phyloP scores from a whole-genome alignment of 495 filamentous ascomycete species.

The Astrothelium macrocarpum region DNA sequence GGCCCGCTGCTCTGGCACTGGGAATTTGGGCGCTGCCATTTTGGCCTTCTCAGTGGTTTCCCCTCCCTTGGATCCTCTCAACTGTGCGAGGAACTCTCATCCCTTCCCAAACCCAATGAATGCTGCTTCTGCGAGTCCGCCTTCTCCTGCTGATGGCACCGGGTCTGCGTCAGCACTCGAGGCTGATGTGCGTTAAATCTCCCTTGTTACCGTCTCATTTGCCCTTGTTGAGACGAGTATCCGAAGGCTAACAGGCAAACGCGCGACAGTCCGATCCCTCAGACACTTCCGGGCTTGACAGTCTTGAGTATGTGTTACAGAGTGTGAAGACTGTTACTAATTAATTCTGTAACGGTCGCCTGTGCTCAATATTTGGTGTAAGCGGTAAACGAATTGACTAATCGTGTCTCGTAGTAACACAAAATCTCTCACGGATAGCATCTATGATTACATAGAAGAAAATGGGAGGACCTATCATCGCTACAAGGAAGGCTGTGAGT shows the following conservation, averaged over 20 bases:
- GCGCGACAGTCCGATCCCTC: neutral
- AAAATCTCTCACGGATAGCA: slow-evolving; percentile 23
- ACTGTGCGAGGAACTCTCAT: neutral
- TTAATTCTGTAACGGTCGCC: neutral
- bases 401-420: slow-evolving; percentile 15
- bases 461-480: slow-evolving; percentile 27
- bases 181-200: neutral
- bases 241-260: neutral
- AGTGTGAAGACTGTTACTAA: neutral
- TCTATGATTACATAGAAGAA: slow-evolving; percentile 23
- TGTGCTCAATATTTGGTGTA: neutral
- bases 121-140: neutral
- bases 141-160: neutral
- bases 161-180: neutral
- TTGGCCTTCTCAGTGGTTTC: slow-evolving; percentile 2
- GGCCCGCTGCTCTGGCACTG: neutral
- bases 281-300: neutral
- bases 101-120: neutral
- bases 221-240: neutral
- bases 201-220: neutral
- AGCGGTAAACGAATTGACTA: neutral
- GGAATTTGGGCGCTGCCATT: neutral
- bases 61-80: neutral
- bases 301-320: neutral
- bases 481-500: slow-evolving; percentile 7